A percentile compares a stretch with the other conserved stretches of the same genome.
Evolutionary conservation across 1,284 basidiomycete species (phyloP).

Genomic region (Laetiporus sulphureus): DNA sequence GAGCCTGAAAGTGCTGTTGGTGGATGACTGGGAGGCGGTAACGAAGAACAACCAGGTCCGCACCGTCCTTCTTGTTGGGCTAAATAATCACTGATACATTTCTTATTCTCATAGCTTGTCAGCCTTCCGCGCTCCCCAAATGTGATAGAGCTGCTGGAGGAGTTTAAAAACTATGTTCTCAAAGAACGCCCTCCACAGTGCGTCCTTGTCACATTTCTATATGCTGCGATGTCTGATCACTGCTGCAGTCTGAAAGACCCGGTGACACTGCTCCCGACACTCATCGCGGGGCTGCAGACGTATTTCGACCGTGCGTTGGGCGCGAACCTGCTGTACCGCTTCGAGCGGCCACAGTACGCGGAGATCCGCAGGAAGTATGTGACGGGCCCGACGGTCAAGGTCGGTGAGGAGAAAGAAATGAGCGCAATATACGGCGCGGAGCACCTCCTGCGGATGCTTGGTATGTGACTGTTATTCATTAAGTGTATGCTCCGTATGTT

Average conservation of each 20-base stretch:
- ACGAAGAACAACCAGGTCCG: conserved; percentile 89
- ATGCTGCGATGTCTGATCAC: neutral
- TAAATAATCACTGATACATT: neutral
- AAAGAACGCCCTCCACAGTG: conserved; percentile 42
- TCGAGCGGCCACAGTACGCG: conserved; percentile 90
- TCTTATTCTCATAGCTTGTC: conserved; percentile 56
- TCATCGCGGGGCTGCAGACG: conserved; percentile 83
- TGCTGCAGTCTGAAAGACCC: conserved; percentile 46
- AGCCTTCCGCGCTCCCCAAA: conserved; percentile 79
- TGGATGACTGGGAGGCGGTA: conserved; percentile 97
- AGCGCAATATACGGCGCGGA: conserved; percentile 93
- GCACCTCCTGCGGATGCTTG: conserved; percentile 88
- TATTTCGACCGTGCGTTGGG: conserved; percentile 95
- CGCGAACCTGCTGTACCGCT: conserved; percentile 88
- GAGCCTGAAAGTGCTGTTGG: conserved; percentile 80
- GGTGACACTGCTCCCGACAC: conserved; percentile 62
- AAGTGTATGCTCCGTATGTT: neutral
- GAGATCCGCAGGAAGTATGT: conserved; percentile 75
- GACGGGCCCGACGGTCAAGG: conserved; percentile 60
- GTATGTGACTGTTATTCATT: conserved; percentile 38
- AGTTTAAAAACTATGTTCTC: conserved; percentile 68
- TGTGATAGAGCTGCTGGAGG: conserved; percentile 73
- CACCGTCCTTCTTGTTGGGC: neutral
- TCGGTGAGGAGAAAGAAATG: conserved; percentile 79
- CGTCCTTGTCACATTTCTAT: conserved; percentile 14